Conservation (phyloP, 2,329 filamentous ascomycete species). For the Lachnellula subtilissima region DNA sequence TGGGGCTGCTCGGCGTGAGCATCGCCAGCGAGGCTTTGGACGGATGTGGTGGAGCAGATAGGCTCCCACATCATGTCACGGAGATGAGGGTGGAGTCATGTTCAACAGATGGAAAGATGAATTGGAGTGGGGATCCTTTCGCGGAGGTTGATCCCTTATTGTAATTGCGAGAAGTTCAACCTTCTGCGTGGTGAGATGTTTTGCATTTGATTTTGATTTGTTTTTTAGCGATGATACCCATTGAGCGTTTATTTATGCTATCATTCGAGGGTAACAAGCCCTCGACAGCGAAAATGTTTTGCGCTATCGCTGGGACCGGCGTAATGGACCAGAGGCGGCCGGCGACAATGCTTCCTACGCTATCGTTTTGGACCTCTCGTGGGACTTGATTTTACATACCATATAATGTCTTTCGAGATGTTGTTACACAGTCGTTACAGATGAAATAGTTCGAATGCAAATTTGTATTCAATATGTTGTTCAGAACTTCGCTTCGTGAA, state of each 20-base stretch:
- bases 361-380: constrained; percentile 38
- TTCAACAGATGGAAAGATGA: constrained; percentile 22
- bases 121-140: neutral
- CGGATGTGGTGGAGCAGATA: constrained; percentile 32
- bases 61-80: constrained; percentile 1
- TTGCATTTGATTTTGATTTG: constrained; percentile 12
- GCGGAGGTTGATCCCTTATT: constrained; percentile 6
- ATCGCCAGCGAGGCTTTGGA: constrained; percentile 53
- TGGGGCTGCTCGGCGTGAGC: constrained; percentile 56
- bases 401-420: neutral
- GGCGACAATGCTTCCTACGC: constrained; percentile 50
- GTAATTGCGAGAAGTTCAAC: constrained; percentile 18
- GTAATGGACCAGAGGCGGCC: constrained; percentile 40
- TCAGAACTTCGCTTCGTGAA: neutral
- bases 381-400: constrained; percentile 23
- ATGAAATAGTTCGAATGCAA: neutral
- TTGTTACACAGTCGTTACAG: neutral
- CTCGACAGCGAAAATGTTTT: constrained; percentile 42
- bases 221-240: constrained; percentile 48
- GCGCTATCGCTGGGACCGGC: constrained; percentile 45
- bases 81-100: constrained; percentile 4
- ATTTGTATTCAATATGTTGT: neutral
- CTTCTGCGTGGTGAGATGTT: constrained; percentile 5
- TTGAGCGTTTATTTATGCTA: constrained; percentile 50
- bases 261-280: constrained; percentile 34